A percentile compares a stretch with the other conserved stretches of the same genome.
These are phyloP conservation scores for Eucalyptus shirleyi DNA, from an alignment of 345 rosid genomes.

Conservation along the genomic window DNA sequence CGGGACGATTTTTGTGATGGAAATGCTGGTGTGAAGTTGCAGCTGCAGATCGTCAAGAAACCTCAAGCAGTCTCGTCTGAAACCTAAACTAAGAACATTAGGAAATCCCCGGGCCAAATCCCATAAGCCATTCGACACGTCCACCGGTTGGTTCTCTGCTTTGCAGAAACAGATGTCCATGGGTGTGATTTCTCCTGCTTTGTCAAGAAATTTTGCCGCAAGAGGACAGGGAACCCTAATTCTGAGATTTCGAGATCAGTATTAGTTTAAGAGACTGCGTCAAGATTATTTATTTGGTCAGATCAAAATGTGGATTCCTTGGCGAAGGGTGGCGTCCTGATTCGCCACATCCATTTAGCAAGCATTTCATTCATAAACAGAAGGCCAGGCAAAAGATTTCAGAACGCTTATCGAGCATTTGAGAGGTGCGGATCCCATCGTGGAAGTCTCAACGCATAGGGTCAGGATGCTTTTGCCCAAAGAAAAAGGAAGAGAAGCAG, in stretches of 20 bases:
- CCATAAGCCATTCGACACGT: not conserved
- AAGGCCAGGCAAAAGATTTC: not conserved
- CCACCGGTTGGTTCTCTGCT: not conserved
- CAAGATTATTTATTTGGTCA: not conserved
- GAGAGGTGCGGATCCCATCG: not conserved
- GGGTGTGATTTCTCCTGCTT: not conserved
- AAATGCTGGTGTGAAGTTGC: not conserved
- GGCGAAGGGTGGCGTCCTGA: not conserved
- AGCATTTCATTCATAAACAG: not conserved
- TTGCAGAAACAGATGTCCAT: not conserved
- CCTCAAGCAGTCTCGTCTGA: not conserved
- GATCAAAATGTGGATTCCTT: not conserved
- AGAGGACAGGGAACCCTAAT: not conserved
- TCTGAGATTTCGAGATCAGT: not conserved
- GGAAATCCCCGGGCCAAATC: not conserved
- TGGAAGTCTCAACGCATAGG: not conserved
- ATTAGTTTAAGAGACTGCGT: not conserved
- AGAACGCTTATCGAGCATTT: not conserved
- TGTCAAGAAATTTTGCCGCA: not conserved
- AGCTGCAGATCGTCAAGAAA: not conserved
- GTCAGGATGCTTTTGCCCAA: not conserved
- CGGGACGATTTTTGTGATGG: fast-evolving
- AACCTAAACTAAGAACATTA: not conserved
- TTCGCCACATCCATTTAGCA: not conserved
- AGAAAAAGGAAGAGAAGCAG: not conserved